Percentiles rank a stretch among this genome's conserved stretches.
These are phyloP conservation scores for Wickerhamiella sergipiensis DNA, from an alignment of 805 yeast species.

Conservation along the genomic window DNA sequence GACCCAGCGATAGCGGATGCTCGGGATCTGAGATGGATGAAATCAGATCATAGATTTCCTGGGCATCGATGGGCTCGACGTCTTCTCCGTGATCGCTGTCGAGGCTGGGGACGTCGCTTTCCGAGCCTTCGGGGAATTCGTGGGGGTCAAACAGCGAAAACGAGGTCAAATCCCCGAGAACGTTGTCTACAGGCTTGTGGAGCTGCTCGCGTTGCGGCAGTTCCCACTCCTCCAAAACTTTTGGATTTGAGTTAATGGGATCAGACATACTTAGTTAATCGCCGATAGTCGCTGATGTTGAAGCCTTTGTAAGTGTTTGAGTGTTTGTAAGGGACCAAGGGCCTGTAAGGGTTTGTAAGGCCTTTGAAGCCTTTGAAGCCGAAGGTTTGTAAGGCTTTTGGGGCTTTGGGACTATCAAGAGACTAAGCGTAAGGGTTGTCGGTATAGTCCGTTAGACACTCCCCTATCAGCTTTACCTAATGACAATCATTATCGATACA, in stretches of 20 bases:
- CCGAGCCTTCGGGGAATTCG: constrained; percentile 10
- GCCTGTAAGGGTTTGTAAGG: background rate
- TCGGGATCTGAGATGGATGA: constrained; percentile 91
- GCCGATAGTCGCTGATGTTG: too few species aligned
- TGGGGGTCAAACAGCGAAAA: constrained; percentile 14
- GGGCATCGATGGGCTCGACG: constrained; percentile 62
- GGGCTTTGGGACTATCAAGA: too few species aligned
- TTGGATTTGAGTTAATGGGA: constrained; percentile 84
- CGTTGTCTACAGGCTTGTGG: constrained; percentile 9
- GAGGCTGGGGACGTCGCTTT: constrained; percentile 14
- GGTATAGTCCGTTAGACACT: too few species aligned
- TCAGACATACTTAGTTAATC: constrained; percentile 42
- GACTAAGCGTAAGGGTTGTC: too few species aligned
- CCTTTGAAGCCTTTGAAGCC: too few species aligned
- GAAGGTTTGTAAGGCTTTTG: too few species aligned
- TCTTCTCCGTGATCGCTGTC: constrained; percentile 16
- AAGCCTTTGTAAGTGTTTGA: too few species aligned
- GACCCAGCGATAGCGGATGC: constrained; percentile 90
- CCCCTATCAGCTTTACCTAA: background rate
- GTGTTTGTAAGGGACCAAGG: too few species aligned
- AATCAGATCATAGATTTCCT: constrained; percentile 78
- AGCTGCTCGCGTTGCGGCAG: constrained; percentile 54
- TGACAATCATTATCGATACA: constrained; percentile 26
- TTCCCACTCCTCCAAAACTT: constrained; percentile 57
- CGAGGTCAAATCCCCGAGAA: constrained; percentile 9